Base-by-base conservation (phyloP, 2,329 filamentous ascomycete species). In the Aspergillus bombycis region DNA sequence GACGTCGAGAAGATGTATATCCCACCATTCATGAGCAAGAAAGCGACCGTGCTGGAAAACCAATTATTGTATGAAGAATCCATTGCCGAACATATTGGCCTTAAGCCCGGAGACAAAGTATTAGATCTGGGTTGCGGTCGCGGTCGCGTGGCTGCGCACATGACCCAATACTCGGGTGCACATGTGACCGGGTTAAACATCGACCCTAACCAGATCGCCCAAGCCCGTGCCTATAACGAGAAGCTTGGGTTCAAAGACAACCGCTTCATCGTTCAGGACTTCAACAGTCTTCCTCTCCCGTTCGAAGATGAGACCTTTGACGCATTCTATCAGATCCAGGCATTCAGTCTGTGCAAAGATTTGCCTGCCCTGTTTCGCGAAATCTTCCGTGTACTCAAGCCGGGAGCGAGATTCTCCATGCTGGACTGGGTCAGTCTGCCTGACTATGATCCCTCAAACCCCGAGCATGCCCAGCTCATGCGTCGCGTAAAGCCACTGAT, bases 1-100 rank as follows among this genome's bases (percentile, higher is more conserved):
- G 82, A 84, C 50, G 83, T 85, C n/a, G 84, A 85, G 70, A 85
- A 85, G 74, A 86, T 86, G 84, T 86, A 85, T 71, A 85, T 85
- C 60, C 84, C 84, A 14, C 83, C 84, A 2, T 78, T 82, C 58
- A 83, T 85, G 82, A 82, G 83, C 71, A 79, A 77, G 68, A 80
- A 81, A 63, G 81, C 81, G 6, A 81, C 78, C 1, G 82, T 84
- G 0, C 72, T 80, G 12, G 83, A 84, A 67, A 85, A 85, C 66
- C 83, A 86, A 73, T 75, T 85, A 54, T 77, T 85, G 16, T 84
- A 83, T 66, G 83, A 86, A 71, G 81, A 83, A 69, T 81, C 81
- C 11, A 78, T 85, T 57, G 82, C 83, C 16, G 74, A 75, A 23
- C 79, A 84, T 59, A 78, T 86, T 48, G 80, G 76, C 30, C 72